These are phyloP conservation scores for Taxillus chinensis DNA, from an alignment of 164 flowering plant species.

Conservation along the genomic window DNA sequence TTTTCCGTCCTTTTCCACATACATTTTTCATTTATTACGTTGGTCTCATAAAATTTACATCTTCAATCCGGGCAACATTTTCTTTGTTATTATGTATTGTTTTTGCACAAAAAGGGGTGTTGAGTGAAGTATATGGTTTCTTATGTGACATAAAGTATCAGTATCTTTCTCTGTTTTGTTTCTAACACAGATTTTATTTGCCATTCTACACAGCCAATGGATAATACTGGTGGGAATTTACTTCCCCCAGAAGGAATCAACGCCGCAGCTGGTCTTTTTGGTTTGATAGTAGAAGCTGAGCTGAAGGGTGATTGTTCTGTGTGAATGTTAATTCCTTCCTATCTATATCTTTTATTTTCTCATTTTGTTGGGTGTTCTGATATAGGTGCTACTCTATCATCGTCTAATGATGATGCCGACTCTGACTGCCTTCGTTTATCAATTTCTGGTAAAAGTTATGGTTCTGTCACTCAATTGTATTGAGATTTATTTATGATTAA, in stretches of 20 bases:
- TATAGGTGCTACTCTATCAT: conserved; percentile 73
- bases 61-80: too few relatives aligned
- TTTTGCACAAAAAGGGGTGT: too few relatives aligned
- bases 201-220: conserved; percentile 34
- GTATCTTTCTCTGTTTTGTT: too few relatives aligned
- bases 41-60: too few relatives aligned
- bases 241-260: conserved; percentile 62
- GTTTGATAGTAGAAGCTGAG: conserved; percentile 68
- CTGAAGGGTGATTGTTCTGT: conserved; percentile 46
- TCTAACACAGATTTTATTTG: too few relatives aligned
- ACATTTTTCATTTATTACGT: background rate
- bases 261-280: conserved; percentile 65
- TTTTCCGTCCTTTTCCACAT: background rate
- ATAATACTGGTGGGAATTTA: conserved; percentile 21
- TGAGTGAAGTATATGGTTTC: too few relatives aligned
- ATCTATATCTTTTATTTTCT: conserved; percentile 1
- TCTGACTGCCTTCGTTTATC: conserved; percentile 62
- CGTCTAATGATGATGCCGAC: conserved; percentile 54
- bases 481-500: background rate
- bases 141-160: too few relatives aligned
- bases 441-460: conserved; percentile 45
- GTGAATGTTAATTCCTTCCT: too few relatives aligned
- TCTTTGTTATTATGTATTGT: too few relatives aligned
- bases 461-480: background rate
- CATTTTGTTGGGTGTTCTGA: conserved; percentile 11